phyloP scores from a whole-genome alignment of 345 rosid genomes.

The Euphorbia pulcherrima region DNA sequence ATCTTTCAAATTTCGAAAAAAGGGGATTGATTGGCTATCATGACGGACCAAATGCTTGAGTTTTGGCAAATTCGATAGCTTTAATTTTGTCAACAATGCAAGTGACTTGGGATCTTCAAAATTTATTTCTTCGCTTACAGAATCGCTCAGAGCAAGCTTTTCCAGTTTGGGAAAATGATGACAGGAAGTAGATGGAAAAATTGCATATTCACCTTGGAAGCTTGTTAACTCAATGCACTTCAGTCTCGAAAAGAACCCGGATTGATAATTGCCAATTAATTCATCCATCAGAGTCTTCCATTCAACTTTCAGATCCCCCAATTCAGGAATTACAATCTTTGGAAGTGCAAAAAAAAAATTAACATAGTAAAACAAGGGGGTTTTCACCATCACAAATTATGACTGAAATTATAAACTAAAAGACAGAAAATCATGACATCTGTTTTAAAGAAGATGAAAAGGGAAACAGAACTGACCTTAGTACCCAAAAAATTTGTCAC shows the following conservation, averaged over 20 bases:
- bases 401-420: too few relatives aligned
- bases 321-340: conserved; percentile 6
- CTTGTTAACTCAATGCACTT: background rate
- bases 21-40: background rate
- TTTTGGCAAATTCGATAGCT: background rate
- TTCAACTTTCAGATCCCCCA: conserved; percentile 3
- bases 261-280: background rate
- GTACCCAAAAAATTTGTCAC: too few relatives aligned
- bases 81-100: background rate
- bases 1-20: background rate
- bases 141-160: background rate
- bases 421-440: too few relatives aligned
- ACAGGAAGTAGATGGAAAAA: background rate
- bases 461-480: too few relatives aligned
- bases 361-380: background rate
- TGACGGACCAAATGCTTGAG: background rate
- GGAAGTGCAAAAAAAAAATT: background rate
- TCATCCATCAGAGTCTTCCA: background rate
- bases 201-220: background rate
- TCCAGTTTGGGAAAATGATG: background rate
- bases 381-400: background rate
- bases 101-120: background rate
- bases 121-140: background rate
- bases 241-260: background rate
- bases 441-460: too few relatives aligned